Percentiles rank a stretch among this genome's conserved stretches.
These are phyloP conservation scores for Dictyostelium capitatum DNA, from an alignment of 78 protist species.

Conservation along the genomic window DNA sequence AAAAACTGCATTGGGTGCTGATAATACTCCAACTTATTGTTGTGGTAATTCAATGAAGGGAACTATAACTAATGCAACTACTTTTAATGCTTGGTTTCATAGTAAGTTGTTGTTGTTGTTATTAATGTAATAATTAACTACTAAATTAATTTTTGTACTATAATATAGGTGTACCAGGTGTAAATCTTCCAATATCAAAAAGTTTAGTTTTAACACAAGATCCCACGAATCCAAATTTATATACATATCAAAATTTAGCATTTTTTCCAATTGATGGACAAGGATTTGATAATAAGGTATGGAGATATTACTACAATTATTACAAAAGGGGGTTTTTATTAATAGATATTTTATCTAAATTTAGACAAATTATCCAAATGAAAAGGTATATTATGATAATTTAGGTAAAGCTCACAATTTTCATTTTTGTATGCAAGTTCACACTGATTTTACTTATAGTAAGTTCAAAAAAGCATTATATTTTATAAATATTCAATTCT, in stretches of 20 bases:
- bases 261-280: conserved; percentile 43
- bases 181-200: background rate
- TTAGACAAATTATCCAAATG: background rate
- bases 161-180: background rate
- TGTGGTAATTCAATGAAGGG: background rate
- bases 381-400: background rate
- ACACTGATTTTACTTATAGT: conserved; percentile 4
- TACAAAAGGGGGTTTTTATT: background rate
- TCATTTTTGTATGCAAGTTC: conserved; percentile 40
- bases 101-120: background rate
- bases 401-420: conserved; percentile 5
- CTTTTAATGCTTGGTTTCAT: conserved; percentile 1
- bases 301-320: too few species aligned
- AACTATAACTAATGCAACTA: background rate
- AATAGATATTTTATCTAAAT: too few species aligned
- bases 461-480: too few species aligned
- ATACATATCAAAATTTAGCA: background rate
- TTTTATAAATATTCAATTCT: too few species aligned
- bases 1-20: background rate
- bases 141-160: too few species aligned
- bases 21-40: conserved; percentile 36
- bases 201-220: background rate
- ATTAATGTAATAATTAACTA: too few species aligned
- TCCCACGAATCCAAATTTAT: background rate
- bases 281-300: conserved; percentile 10